Evolutionary conservation across 495 filamentous ascomycete genomes (phyloP).

Genomic region (Clohesyomyces aquaticus): DNA sequence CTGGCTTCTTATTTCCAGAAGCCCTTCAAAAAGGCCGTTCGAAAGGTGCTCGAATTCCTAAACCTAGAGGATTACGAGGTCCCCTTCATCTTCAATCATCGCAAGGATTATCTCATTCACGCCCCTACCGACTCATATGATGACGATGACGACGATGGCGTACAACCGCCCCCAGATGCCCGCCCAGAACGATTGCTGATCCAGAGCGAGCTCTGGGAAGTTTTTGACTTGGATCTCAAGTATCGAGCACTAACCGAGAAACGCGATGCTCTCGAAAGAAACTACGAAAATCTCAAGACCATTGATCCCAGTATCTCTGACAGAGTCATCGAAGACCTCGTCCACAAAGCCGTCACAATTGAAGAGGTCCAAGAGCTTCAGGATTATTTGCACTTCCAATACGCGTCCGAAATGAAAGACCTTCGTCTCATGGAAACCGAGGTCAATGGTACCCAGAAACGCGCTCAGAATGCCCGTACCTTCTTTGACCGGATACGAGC

Average conservation of each 20-base stretch:
- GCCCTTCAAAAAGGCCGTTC: conserved; percentile 84
- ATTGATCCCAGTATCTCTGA: conserved; percentile 58
- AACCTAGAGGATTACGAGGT: conserved; percentile 91
- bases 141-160: conserved; percentile 58
- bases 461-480: conserved; percentile 72
- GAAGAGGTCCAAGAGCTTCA: conserved; percentile 96
- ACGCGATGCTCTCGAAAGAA: conserved; percentile 76
- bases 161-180: conserved; percentile 61
- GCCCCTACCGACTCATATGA: conserved; percentile 73
- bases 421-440: conserved; percentile 53
- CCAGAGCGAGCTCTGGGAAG: conserved; percentile 91
- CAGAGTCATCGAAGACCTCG: conserved; percentile 74
- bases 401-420: conserved; percentile 80
- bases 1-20: conserved; percentile 69
- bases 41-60: conserved; percentile 93
- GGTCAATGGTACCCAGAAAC: conserved; percentile 68
- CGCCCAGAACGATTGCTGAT: conserved; percentile 80
- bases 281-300: conserved; percentile 71
- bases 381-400: conserved; percentile 95
- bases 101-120: conserved; percentile 96
- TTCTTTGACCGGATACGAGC: conserved; percentile 83
- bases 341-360: conserved; percentile 73
- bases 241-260: conserved; percentile 90
- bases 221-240: conserved; percentile 91
- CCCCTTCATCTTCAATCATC: conserved; percentile 96